Evolutionary conservation across 1,139 yeast genomes (phyloP).

Genomic region (Protomyces lactucae-debilis): DNA sequence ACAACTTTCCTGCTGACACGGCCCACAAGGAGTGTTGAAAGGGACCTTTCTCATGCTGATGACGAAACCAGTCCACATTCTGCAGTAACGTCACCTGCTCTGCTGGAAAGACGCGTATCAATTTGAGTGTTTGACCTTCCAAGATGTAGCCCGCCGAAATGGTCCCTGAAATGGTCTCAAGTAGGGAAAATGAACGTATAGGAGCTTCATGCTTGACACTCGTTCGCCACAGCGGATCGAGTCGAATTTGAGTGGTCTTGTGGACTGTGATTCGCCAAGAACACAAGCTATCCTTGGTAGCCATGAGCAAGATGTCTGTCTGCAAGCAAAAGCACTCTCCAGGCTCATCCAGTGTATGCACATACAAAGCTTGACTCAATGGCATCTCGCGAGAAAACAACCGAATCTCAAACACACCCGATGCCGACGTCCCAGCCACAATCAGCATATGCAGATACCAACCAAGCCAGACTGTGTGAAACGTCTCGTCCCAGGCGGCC

Average conservation of each 20-base stretch:
- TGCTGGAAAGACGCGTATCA: not conserved
- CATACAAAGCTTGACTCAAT: not conserved
- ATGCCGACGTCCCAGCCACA: slow-evolving; percentile 40
- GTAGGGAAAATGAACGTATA: not conserved
- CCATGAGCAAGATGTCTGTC: not conserved
- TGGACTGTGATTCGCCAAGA: not conserved
- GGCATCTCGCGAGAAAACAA: slow-evolving; percentile 12
- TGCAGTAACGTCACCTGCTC: not conserved
- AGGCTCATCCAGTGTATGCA: not conserved
- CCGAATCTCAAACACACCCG: slow-evolving; percentile 9
- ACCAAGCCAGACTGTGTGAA: slow-evolving; percentile 44
- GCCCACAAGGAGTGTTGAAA: slow-evolving; percentile 4
- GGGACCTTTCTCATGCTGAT: slow-evolving; percentile 1
- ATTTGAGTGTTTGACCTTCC: not conserved
- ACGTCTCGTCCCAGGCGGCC: slow-evolving; percentile 40
- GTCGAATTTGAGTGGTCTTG: not conserved
- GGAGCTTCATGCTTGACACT: not conserved
- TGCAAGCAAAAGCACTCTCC: not conserved
- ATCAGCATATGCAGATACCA: slow-evolving; percentile 44
- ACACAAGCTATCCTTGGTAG: not conserved
- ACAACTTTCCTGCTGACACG: not conserved
- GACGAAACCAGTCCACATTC: slow-evolving; percentile 2
- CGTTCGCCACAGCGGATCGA: not conserved
- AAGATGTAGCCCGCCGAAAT: not conserved
- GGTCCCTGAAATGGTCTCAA: not conserved